Conservation (phyloP, 2,329 filamentous ascomycete genomes). For the Plectosphaerella plurivora region DNA sequence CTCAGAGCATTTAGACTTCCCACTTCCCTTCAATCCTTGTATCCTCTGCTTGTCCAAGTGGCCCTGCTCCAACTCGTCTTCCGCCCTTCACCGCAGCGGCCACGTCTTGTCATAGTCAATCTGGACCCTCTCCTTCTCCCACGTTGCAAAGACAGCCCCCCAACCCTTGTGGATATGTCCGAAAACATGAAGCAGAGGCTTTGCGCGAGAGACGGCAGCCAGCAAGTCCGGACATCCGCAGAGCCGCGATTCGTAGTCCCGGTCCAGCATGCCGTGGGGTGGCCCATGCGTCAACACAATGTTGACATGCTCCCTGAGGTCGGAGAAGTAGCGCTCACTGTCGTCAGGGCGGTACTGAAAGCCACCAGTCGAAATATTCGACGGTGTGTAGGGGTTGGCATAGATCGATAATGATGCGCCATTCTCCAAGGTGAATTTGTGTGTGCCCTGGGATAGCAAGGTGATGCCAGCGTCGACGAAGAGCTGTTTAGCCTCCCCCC, state of each 20-base stretch:
- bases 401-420: conserved; percentile 45
- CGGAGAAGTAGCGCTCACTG: conserved; percentile 28
- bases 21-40: too few relatives aligned
- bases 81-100: too few relatives aligned
- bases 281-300: conserved; percentile 53
- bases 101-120: too few relatives aligned
- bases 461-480: conserved; percentile 35
- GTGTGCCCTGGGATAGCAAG: conserved; percentile 45
- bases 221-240: conserved; percentile 42
- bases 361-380: conserved; percentile 22
- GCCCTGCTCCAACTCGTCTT: too few relatives aligned
- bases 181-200: conserved; percentile 49
- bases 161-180: conserved; percentile 58
- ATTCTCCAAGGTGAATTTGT: conserved; percentile 43
- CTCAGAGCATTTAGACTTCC: too few relatives aligned
- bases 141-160: conserved; percentile 50
- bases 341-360: conserved; percentile 39
- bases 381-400: conserved; percentile 48
- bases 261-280: conserved; percentile 46
- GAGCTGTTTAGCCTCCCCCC: conserved; percentile 30
- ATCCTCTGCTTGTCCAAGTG: too few relatives aligned
- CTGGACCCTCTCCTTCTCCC: conserved; percentile 24
- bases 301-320: conserved; percentile 31
- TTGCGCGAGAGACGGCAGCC: conserved; percentile 34
- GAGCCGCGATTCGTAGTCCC: conserved; percentile 20